Evolutionary conservation across 495 filamentous ascomycete species (phyloP).

Genomic region (Lasiosphaeria hispida): DNA sequence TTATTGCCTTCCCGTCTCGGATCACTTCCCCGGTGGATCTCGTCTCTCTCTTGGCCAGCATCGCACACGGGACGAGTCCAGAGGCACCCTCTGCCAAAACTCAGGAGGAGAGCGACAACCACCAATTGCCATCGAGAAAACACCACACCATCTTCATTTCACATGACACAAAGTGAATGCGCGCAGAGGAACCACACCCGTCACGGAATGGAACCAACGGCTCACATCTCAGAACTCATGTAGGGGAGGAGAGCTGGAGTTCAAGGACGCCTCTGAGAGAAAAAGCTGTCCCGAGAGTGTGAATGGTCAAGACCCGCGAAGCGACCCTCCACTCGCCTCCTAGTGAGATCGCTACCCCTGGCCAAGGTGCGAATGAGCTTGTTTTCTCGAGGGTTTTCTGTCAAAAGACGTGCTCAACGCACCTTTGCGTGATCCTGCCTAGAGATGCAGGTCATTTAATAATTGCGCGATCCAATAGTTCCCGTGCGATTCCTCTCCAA

Average conservation of each 20-base stretch:
- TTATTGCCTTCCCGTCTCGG: conserved; percentile 11
- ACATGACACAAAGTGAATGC: conserved; percentile 21
- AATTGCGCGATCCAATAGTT: too few relatives aligned
- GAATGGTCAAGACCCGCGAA: conserved; percentile 8
- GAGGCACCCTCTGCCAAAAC: not conserved
- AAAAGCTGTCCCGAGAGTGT: conserved; percentile 4
- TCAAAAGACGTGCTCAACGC: not conserved
- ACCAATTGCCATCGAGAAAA: conserved; percentile 2
- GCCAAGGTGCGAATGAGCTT: not conserved
- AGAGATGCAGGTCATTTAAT: conserved; percentile 3
- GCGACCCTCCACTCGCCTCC: not conserved
- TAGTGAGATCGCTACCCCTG: too few relatives aligned
- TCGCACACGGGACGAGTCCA: too few relatives aligned
- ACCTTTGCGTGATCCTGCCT: not conserved
- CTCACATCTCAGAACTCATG: too few relatives aligned
- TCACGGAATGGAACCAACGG: not conserved
- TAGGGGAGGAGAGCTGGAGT: too few relatives aligned
- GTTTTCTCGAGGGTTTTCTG: not conserved
- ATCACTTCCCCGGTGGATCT: conserved; percentile 1
- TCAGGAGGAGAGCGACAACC: not conserved
- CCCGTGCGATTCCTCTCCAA: too few relatives aligned
- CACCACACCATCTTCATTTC: conserved; percentile 3
- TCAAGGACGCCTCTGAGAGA: not conserved
- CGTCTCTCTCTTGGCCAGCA: not conserved
- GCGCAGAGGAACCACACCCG: conserved; percentile 5